These are phyloP conservation scores for Neofusicoccum parvum DNA, from an alignment of 2,329 filamentous ascomycete species.

Conservation along the genomic window DNA sequence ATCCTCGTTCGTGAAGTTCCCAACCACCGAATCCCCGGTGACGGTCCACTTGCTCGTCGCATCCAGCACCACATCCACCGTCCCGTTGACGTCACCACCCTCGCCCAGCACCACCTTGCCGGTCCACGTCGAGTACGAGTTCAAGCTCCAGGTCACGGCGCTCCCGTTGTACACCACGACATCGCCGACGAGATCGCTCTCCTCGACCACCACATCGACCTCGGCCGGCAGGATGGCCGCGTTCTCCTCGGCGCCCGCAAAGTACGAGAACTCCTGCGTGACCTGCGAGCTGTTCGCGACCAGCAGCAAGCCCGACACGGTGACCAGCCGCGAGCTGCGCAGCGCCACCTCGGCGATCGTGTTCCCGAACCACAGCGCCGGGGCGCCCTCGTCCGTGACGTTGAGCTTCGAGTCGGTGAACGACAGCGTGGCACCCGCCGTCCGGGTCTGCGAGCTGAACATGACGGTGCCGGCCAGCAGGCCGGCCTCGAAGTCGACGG, in stretches of 20 bases:
- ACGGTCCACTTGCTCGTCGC: neutral
- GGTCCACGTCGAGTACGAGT: neutral
- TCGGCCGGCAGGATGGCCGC: slow-evolving; percentile 30
- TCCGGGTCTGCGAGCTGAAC: slow-evolving; percentile 26
- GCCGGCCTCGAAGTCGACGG: slow-evolving; percentile 30
- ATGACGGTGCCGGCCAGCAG: slow-evolving; percentile 33
- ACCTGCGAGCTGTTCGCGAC: slow-evolving; percentile 33
- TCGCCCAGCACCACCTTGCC: neutral
- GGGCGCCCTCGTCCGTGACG: slow-evolving; percentile 16
- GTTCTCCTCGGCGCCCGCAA: slow-evolving; percentile 34
- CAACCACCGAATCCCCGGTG: neutral
- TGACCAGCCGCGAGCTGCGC: slow-evolving; percentile 25
- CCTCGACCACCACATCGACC: slow-evolving; percentile 29
- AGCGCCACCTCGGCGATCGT: slow-evolving; percentile 26
- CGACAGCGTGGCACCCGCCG: slow-evolving; percentile 26
- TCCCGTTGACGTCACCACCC: neutral
- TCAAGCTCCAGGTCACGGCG: slow-evolving; percentile 18
- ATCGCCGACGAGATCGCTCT: slow-evolving; percentile 33
- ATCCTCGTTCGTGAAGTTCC: neutral
- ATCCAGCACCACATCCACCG: neutral
- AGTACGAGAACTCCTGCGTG: slow-evolving; percentile 39
- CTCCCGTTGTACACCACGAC: slow-evolving; percentile 37
- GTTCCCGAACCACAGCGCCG: slow-evolving; percentile 39
- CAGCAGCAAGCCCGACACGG: slow-evolving; percentile 28
- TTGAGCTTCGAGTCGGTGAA: slow-evolving; percentile 29